Conservation (phyloP, 1,284 basidiomycete genomes). For the Austroboletus sp. region DNA sequence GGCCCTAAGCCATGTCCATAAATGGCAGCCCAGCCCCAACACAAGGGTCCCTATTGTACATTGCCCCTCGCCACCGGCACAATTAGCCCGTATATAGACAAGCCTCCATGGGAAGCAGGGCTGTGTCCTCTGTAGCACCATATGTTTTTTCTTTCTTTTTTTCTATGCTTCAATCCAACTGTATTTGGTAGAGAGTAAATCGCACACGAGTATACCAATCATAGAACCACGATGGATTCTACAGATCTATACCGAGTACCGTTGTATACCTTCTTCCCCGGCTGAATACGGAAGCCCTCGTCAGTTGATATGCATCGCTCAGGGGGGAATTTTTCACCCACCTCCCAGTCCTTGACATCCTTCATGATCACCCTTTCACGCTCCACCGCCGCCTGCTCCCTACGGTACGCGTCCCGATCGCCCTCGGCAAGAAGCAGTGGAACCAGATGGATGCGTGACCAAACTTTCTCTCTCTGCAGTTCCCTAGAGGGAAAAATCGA, state of each 20-base stretch:
- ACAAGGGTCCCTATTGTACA: slow-evolving; percentile 26
- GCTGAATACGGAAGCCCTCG: slow-evolving; percentile 37
- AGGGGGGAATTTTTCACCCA: slow-evolving; percentile 40
- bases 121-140: slow-evolving; percentile 16
- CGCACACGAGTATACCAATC: slow-evolving; percentile 30
- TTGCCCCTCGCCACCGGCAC: slow-evolving; percentile 33
- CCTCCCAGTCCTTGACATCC: slow-evolving; percentile 92
- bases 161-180: slow-evolving; percentile 1
- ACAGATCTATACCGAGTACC: slow-evolving; percentile 70
- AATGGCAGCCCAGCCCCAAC: slow-evolving; percentile 12
- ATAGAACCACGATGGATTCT: slow-evolving; percentile 56
- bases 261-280: slow-evolving; percentile 82
- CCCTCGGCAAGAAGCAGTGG: slow-evolving; percentile 89
- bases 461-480: slow-evolving; percentile 86
- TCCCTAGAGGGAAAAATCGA: slow-evolving; percentile 56
- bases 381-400: slow-evolving; percentile 70
- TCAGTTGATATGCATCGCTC: slow-evolving; percentile 25
- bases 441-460: slow-evolving; percentile 93
- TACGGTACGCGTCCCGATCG: slow-evolving; percentile 85
- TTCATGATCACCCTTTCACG: slow-evolving; percentile 94
- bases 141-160: slow-evolving; percentile 9
- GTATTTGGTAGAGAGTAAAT: slow-evolving; percentile 11
- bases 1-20: slow-evolving; percentile 14
- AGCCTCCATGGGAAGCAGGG: slow-evolving; percentile 11
- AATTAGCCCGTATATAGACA: slow-evolving; percentile 18